phyloP scores from a whole-genome alignment of 2,329 filamentous ascomycete genomes.

The Calonectria pauciramosa region DNA sequence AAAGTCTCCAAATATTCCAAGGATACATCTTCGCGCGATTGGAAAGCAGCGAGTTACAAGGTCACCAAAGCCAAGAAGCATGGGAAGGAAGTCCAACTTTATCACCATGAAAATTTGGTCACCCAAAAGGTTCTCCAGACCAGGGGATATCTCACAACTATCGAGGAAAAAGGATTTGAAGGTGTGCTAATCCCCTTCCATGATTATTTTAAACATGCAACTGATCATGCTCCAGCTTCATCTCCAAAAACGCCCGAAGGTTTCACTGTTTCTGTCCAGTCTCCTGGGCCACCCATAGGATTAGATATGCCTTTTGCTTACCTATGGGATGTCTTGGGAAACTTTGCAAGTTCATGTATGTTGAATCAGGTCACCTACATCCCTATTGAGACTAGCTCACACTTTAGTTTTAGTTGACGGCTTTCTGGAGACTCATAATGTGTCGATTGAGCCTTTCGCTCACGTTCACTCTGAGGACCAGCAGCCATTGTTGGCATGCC shows the following conservation, averaged over 20 bases:
- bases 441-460: too few species aligned
- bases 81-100: neutral
- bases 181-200: neutral
- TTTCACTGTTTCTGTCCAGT: neutral
- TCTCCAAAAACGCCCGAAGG: neutral
- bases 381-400: too few species aligned
- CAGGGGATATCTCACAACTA: neutral
- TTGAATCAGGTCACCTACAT: too few species aligned
- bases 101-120: neutral
- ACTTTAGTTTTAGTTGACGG: too few species aligned
- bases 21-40: neutral
- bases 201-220: neutral
- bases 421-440: too few species aligned
- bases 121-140: neutral
- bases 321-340: too few species aligned
- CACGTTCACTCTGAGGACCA: too few species aligned
- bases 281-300: neutral
- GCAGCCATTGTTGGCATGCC: too few species aligned
- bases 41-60: neutral
- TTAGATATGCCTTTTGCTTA: neutral
- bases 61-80: neutral
- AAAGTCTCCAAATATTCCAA: neutral
- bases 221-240: neutral
- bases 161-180: neutral
- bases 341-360: neutral